phyloP scores from a whole-genome alignment of 2,329 filamentous ascomycete species.

The Aureobasidium sp. region DNA sequence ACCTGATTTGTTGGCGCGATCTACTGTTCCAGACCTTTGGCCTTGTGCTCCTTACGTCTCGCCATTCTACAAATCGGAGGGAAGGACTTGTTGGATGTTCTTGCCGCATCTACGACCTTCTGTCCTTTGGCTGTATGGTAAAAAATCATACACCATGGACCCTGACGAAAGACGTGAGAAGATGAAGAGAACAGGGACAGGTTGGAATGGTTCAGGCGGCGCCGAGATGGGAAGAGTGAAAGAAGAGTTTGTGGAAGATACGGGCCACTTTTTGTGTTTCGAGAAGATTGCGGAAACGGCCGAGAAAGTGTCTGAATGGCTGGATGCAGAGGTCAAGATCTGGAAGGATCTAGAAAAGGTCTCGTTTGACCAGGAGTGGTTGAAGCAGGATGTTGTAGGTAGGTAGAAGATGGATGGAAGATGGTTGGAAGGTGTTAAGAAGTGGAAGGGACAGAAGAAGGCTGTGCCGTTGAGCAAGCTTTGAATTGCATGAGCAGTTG shows the following conservation, averaged over 20 bases:
- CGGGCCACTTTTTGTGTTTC: constrained; percentile 78
- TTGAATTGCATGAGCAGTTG: not conserved
- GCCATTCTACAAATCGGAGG: constrained; percentile 62
- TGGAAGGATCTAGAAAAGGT: constrained; percentile 24
- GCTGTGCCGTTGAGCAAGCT: not conserved
- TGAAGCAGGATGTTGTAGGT: not conserved
- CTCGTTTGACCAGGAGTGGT: not conserved
- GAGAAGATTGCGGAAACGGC: constrained; percentile 64
- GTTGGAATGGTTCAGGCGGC: constrained; percentile 61
- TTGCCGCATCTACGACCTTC: constrained; percentile 55
- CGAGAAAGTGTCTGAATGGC: constrained; percentile 32
- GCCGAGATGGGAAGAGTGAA: constrained; percentile 56
- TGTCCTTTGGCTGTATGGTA: constrained; percentile 62
- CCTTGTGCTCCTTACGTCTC: constrained; percentile 27
- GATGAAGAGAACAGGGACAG: constrained; percentile 53
- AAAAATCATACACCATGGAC: constrained; percentile 46
- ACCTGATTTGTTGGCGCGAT: constrained; percentile 25
- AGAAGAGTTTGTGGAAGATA: constrained; percentile 52
- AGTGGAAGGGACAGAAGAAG: not conserved
- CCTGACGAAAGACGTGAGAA: constrained; percentile 47
- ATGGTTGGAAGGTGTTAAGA: constrained; percentile 7
- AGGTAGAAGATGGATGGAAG: not conserved
- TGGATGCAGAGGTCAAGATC: constrained; percentile 23
- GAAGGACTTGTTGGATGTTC: constrained; percentile 44
- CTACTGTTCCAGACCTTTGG: constrained; percentile 35